phyloP scores from a whole-genome alignment of 495 filamentous ascomycete genomes.

The Aspergillus egyptiacus region DNA sequence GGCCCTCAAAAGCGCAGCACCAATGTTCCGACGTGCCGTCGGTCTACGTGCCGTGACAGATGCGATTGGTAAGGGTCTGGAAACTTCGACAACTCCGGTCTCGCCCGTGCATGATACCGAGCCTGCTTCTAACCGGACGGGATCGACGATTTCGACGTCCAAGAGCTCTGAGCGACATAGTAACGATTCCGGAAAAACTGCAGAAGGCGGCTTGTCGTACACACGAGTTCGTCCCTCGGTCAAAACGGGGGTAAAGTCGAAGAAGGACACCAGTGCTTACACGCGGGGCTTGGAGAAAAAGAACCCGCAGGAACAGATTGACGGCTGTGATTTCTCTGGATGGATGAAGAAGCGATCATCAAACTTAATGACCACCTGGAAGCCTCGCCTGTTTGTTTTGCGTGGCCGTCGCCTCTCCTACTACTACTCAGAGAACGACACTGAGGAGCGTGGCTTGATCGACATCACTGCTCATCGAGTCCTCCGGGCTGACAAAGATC shows the following conservation, averaged over 20 bases:
- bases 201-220: slow-evolving; percentile 48
- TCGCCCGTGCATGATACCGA: slow-evolving; percentile 62
- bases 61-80: slow-evolving; percentile 38
- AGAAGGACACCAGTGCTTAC: slow-evolving; percentile 94
- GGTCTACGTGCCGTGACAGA: slow-evolving; percentile 80
- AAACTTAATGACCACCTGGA: slow-evolving; percentile 95
- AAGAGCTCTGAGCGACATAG: slow-evolving; percentile 73
- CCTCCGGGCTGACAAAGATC: slow-evolving; percentile 88
- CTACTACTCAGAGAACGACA: slow-evolving; percentile 90
- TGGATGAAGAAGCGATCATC: slow-evolving; percentile 99
- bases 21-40: slow-evolving; percentile 47
- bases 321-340: slow-evolving; percentile 84
- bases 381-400: slow-evolving; percentile 86
- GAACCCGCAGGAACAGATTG: slow-evolving; percentile 75
- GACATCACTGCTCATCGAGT: slow-evolving; percentile 97
- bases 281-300: slow-evolving; percentile 79
- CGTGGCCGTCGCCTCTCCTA: slow-evolving; percentile 88
- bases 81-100: slow-evolving; percentile 35
- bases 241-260: slow-evolving; percentile 55
- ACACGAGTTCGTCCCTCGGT: slow-evolving; percentile 36
- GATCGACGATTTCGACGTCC: slow-evolving; percentile 79
- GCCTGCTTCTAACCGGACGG: slow-evolving; percentile 66
- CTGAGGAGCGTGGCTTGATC: slow-evolving; percentile 88
- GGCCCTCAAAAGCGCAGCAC: slow-evolving; percentile 35
- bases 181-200: slow-evolving; percentile 56